Conservation (phyloP, 2,329 filamentous ascomycete genomes). For the Nigrospora osmanthi region DNA sequence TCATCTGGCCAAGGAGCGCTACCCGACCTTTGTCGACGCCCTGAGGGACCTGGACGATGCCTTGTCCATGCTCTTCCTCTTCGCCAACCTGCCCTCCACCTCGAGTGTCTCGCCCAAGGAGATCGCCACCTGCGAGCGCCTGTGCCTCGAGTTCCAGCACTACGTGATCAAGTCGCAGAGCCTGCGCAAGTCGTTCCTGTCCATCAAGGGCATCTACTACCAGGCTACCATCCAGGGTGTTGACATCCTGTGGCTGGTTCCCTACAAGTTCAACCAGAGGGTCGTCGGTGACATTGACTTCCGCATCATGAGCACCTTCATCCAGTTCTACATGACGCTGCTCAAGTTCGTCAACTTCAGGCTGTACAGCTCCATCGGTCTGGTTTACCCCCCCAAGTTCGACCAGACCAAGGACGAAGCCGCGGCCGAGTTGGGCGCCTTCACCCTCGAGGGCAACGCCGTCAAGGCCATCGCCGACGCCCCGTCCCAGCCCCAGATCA, state of each 20-base stretch:
- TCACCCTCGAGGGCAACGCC: slow-evolving; percentile 76
- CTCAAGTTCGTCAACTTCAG: slow-evolving; percentile 94
- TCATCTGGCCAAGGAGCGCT: slow-evolving; percentile 95
- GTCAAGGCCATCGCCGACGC: slow-evolving; percentile 43
- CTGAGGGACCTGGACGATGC: slow-evolving; percentile 94
- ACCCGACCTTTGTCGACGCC: slow-evolving; percentile 93
- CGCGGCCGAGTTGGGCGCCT: slow-evolving; percentile 83
- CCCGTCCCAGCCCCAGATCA: slow-evolving; percentile 36
- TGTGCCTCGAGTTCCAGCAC: slow-evolving; percentile 95
- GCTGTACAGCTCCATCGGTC: slow-evolving; percentile 81
- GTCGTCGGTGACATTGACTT: slow-evolving; percentile 94
- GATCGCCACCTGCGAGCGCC: slow-evolving; percentile 85
- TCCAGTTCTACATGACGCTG: slow-evolving; percentile 97
- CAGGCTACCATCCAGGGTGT: slow-evolving; percentile 96
- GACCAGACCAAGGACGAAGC: slow-evolving; percentile 80
- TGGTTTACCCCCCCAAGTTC: slow-evolving; percentile 95
- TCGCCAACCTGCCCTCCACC: slow-evolving; percentile 91
- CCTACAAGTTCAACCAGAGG: slow-evolving; percentile 95
- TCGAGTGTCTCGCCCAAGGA: slow-evolving; percentile 88
- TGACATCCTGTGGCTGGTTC: slow-evolving; percentile 93
- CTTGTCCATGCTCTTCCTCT: slow-evolving; percentile 92
- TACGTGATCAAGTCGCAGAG: slow-evolving; percentile 91
- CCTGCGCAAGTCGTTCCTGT: slow-evolving; percentile 91
- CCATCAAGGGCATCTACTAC: slow-evolving; percentile 99
- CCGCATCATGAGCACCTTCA: slow-evolving; percentile 97